Percentiles rank a stretch among this genome's conserved stretches.
These are phyloP conservation scores for Hericium rajendrae DNA, from an alignment of 768 basidiomycete species.

Conservation along the genomic window DNA sequence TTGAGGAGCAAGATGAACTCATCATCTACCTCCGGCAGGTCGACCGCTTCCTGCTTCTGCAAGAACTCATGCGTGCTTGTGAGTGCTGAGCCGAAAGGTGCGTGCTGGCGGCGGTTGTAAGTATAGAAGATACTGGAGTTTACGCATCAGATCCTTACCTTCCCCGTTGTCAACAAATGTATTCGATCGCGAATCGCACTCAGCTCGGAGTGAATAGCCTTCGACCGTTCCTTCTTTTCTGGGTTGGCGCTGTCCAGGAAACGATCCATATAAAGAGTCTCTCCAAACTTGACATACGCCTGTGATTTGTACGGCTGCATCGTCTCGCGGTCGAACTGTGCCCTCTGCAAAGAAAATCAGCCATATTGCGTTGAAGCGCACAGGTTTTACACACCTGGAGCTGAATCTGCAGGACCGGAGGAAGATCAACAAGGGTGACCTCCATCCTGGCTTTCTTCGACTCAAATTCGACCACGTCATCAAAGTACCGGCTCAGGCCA, in stretches of 20 bases:
- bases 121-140: neutral
- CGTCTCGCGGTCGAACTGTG: constrained; percentile 90
- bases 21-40: constrained; percentile 46
- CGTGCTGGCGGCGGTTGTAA: constrained; percentile 33
- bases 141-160: constrained; percentile 34
- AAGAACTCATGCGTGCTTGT: constrained; percentile 50
- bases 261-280: constrained; percentile 84
- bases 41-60: constrained; percentile 33
- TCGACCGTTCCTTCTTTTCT: constrained; percentile 61
- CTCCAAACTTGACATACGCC: constrained; percentile 85
- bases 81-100: constrained; percentile 48
- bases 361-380: neutral
- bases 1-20: constrained; percentile 44
- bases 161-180: constrained; percentile 56
- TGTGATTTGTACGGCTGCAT: constrained; percentile 93
- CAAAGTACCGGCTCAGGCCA: constrained; percentile 84
- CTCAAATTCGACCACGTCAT: constrained; percentile 80
- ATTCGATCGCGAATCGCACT: constrained; percentile 57
- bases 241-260: constrained; percentile 74
- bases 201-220: constrained; percentile 59
- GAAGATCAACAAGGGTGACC: constrained; percentile 74
- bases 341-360: constrained; percentile 41
- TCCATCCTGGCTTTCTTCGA: constrained; percentile 85
- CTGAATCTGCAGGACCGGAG: constrained; percentile 89
- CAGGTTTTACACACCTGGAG: constrained; percentile 56